Evolutionary conservation across 2,329 filamentous ascomycete species (phyloP).

Genomic region (Hypomyces perniciosus): DNA sequence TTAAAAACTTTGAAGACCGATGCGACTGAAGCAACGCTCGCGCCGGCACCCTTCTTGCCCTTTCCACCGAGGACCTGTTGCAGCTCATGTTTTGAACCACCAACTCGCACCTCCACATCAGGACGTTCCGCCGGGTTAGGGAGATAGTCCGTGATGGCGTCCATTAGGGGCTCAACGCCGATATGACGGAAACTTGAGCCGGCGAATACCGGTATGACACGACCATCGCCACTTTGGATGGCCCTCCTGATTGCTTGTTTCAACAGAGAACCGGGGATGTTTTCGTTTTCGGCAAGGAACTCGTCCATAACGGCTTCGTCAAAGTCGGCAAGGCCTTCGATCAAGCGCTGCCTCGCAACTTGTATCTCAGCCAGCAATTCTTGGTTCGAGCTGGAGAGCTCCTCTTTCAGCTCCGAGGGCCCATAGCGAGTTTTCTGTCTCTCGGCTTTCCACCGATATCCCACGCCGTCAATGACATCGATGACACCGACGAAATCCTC

Average conservation of each 20-base stretch:
- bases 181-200: conserved; percentile 92
- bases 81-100: conserved; percentile 39
- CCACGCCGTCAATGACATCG: conserved; percentile 71
- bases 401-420: conserved; percentile 26
- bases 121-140: conserved; percentile 77
- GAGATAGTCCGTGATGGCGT: conserved; percentile 81
- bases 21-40: conserved; percentile 42
- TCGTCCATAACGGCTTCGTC: conserved; percentile 81
- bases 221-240: conserved; percentile 61
- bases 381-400: conserved; percentile 40
- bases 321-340: conserved; percentile 81
- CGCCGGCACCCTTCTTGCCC: conserved; percentile 30
- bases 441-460: conserved; percentile 61
- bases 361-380: conserved; percentile 62
- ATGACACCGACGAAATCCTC: conserved; percentile 77
- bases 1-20: conserved; percentile 94
- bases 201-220: conserved; percentile 79
- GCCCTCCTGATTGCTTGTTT: conserved; percentile 68
- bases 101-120: conserved; percentile 69
- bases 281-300: conserved; percentile 71
- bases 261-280: conserved; percentile 63
- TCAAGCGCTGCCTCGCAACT: conserved; percentile 66
- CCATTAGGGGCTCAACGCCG: conserved; percentile 84
- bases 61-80: conserved; percentile 33
- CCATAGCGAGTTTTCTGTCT: conserved; percentile 33